Evolutionary conservation across 306 rosid genomes (phyloP), one percentile per base, ranked within the genome.

Genomic region (Prunus mume): DNA sequence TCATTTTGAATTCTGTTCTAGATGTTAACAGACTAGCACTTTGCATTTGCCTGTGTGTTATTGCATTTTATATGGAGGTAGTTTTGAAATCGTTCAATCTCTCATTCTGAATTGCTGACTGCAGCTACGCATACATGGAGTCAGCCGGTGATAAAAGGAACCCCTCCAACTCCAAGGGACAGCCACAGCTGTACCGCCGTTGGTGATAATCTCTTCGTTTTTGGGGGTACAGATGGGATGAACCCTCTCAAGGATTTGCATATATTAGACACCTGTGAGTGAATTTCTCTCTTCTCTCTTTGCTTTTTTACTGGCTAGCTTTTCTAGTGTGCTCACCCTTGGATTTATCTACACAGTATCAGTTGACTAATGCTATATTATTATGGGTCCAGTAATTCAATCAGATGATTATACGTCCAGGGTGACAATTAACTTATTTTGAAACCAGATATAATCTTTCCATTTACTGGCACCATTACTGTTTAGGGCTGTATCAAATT

Each of bases 181-280:
- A 96, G 99, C 82, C 98, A 96, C 79, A 89, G 89, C 49, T 96
- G 99, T 73, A 88, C 93, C 12, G 80, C 92, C 10, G 82, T 96
- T 88, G 96, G 90, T 74, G 93, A 91, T 79, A 86, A 88, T 81
- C 91, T 96, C 17, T 92, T 81, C 80, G 91, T 96, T 22, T 96
- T 96, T 87, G 99, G 99, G 72, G 99, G 99, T 63, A 96, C 99
- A 7, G 99, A 96, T 87, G 99, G 99, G 72, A 86, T 73, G 71
- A 96, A 80, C 69, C 99, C 99, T 43, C 93, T 96, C 28, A 89
- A 73, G 73, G 99, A 96, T 82, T 91, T 96, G 86, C 91, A 88
- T 73, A 87, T 92, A 47, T 79, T 96, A 55, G 94, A 96, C 81
- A 96, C 98, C 46, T 84, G 99, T 96, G 87, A 96, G 94, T 76